Evolutionary conservation across 2,329 filamentous ascomycete species (phyloP), one percentile per base, ranked within the genome.

Genomic region (Penicillium janthinellum): DNA sequence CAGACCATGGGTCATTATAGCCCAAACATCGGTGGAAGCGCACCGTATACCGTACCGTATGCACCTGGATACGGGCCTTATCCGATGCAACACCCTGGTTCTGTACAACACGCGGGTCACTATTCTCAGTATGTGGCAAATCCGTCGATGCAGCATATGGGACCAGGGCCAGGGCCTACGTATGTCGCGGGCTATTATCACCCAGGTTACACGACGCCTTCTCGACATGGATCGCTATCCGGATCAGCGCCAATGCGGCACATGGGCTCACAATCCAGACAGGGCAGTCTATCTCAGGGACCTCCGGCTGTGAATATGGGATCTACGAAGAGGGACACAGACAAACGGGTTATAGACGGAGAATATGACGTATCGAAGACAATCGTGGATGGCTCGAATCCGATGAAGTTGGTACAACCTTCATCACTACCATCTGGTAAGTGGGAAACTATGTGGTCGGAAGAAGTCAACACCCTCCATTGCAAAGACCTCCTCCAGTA

Each of bases 371-470:
- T 75, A 28, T 70, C 71, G 4, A 73, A 71, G 50, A 76, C 71
- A 5, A 77, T 77, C 49, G 74, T 77, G 45, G 75, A 77, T 54
- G 74, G 75, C 12, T 77, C 75, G 1, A 71, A 69, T 22, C 69
- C 69, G 5, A 70, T 70, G 66, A 72, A 62, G 57, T 58, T 67
- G 11, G 58, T 49, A 2, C 56, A 59, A 31, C 20, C 54, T 14
- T 63, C 64, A 53, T 53, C 60, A 35, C 55, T 54, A n/a, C 57
- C 56, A 12, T 44, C 62, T 20, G 70, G 73, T 73, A 47, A 7
- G 52, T 58, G 20, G 20, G 20, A 20, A 52, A 28, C 34, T 53
- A 37, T 22, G 34, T 38, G n/a, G 22, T 25, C 48, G 14, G 17
- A 12, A 20, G 37, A 8, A 37, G 34, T 34, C n/a, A 15, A 35